Evolutionary conservation across 2,329 filamentous ascomycete genomes (phyloP).

Genomic region (Delphinella strobiligena): DNA sequence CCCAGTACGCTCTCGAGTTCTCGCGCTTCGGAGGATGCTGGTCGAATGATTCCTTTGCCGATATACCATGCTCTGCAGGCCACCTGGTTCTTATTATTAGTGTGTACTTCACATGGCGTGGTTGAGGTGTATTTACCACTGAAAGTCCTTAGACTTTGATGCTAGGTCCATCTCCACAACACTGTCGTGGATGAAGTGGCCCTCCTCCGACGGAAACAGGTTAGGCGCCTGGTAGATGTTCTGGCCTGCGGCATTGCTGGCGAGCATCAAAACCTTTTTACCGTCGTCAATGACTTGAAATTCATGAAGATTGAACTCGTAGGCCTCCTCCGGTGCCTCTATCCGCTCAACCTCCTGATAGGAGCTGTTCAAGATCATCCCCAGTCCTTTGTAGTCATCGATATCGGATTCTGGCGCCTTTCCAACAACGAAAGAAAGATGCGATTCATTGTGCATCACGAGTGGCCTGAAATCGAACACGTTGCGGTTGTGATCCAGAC

Average conservation of each 20-base stretch:
- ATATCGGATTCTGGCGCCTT: neutral
- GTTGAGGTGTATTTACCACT: neutral
- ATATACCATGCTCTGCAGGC: neutral
- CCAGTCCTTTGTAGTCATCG: neutral
- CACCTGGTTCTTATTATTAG: neutral
- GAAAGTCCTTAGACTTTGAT: neutral
- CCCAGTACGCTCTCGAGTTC: neutral
- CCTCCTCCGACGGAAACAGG: neutral
- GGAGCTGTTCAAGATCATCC: neutral
- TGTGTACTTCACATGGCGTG: neutral
- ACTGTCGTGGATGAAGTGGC: neutral
- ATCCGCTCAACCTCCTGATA: neutral
- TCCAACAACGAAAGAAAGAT: neutral
- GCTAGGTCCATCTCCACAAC: conserved; percentile 1
- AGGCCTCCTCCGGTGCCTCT: neutral
- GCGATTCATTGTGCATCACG: neutral
- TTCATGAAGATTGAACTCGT: conserved; percentile 2
- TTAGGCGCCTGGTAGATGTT: neutral
- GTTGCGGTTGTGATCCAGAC: conserved; percentile 2
- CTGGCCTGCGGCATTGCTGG: neutral
- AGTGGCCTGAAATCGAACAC: conserved; percentile 2
- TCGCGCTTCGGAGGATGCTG: neutral
- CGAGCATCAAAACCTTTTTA: conserved; percentile 1
- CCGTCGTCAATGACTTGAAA: conserved; percentile 1
- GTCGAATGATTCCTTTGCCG: neutral